phyloP scores from a whole-genome alignment of 2,329 filamentous ascomycete species.

The Alternaria arbusti region DNA sequence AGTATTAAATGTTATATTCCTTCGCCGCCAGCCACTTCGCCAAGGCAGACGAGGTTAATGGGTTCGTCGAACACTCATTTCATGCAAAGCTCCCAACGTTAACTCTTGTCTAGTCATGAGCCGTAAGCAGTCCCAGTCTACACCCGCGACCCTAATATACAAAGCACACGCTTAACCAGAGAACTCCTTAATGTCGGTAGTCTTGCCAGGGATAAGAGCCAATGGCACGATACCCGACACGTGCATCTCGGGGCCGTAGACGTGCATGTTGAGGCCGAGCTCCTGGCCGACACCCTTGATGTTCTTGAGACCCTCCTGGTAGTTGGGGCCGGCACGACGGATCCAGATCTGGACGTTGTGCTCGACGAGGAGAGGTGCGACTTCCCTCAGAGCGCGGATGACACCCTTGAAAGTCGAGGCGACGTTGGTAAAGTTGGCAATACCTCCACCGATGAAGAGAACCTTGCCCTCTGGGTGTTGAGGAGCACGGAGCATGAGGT shows the following conservation, averaged over 20 bases:
- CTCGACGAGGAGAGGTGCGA: constrained; percentile 82
- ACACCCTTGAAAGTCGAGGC: constrained; percentile 99
- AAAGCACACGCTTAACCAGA: constrained; percentile 51
- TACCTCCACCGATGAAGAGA: constrained; percentile 98
- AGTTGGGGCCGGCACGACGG: constrained; percentile 88
- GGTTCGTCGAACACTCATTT: constrained; percentile 22
- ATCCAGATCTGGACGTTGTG: constrained; percentile 99
- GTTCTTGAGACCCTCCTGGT: constrained; percentile 99
- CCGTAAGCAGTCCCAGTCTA: constrained; percentile 27
- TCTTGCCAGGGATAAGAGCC: constrained; percentile 72
- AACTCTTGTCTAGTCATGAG: constrained; percentile 43
- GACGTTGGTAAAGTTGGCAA: constrained; percentile 99
- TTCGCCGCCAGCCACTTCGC: constrained; percentile 7
- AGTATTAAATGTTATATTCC: constrained; percentile 20
- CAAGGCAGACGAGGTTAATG: constrained; percentile 22
- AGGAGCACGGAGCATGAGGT: constrained; percentile 95
- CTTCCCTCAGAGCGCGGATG: constrained; percentile 93
- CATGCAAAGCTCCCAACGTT: constrained; percentile 25
- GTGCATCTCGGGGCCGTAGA: constrained; percentile 80
- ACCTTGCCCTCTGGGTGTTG: constrained; percentile 90
- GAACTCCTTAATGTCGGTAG: constrained; percentile 67
- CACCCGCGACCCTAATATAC: constrained; percentile 34
- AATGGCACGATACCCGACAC: constrained; percentile 96
- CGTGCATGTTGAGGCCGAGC: constrained; percentile 94
- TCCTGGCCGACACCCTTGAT: constrained; percentile 97